Evolutionary conservation across 305 asterid species (phyloP).

Genomic region (Fraxinus floribunda): DNA sequence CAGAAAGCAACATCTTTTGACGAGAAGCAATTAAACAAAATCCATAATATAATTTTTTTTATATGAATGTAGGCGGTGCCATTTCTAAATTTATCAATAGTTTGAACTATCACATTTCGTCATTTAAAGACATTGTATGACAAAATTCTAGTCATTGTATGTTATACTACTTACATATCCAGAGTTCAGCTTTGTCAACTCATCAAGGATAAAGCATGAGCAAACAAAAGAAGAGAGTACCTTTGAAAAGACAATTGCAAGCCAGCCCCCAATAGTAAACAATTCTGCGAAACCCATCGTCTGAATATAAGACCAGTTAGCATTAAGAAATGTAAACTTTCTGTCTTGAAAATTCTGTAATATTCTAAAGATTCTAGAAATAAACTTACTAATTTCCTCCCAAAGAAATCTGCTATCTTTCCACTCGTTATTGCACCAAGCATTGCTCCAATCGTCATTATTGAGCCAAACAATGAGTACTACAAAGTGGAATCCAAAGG

Average conservation of each 20-base stretch:
- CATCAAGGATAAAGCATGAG: conserved; percentile 1
- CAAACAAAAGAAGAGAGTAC: conserved; percentile 23
- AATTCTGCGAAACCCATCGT: conserved; percentile 55
- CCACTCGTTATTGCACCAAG: conserved; percentile 81
- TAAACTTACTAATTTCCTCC: conserved; percentile 69
- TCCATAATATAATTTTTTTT: not conserved
- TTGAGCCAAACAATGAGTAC: conserved; percentile 89
- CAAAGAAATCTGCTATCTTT: conserved; percentile 69
- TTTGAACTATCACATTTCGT: not conserved
- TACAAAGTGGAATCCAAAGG: conserved; percentile 27
- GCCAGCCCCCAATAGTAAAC: conserved; percentile 45
- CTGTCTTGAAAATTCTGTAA: not conserved
- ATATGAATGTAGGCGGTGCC: not conserved
- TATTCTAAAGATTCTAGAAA: conserved; percentile 10
- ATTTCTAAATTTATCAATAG: not conserved
- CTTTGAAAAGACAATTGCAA: conserved; percentile 52
- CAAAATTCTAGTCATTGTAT: not conserved
- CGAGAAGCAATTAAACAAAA: not conserved
- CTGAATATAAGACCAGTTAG: conserved; percentile 32
- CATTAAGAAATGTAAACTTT: not conserved
- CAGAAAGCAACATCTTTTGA: not conserved
- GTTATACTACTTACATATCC: not conserved
- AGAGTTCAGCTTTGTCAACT: not conserved
- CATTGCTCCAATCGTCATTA: conserved; percentile 86
- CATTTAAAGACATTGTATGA: not conserved